A percentile compares a stretch with the other conserved stretches of the same genome.
These are phyloP conservation scores for Phytophthora quininea DNA, from an alignment of 352 stramenopile species.

Conservation along the genomic window DNA sequence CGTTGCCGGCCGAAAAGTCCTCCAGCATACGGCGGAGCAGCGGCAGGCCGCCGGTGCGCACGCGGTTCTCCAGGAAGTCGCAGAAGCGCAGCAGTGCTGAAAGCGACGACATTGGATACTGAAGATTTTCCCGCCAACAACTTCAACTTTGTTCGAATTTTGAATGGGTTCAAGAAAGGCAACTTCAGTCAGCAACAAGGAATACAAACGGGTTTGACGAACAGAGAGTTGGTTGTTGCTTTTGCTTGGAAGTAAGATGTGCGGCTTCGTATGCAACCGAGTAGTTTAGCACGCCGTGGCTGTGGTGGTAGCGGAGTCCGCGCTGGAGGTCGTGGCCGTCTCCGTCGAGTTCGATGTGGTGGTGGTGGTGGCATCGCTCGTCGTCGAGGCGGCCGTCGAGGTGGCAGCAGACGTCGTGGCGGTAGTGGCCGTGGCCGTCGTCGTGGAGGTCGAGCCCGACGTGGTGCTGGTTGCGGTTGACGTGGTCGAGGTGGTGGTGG, in stretches of 20 bases:
- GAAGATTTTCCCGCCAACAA: background rate
- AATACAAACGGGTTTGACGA: background rate
- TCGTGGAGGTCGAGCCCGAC: background rate
- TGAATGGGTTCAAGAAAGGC: no score
- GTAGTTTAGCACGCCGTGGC: background rate
- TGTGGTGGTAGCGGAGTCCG: background rate
- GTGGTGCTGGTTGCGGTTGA: constrained; percentile 1
- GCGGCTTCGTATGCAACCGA: background rate
- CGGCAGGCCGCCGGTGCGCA: constrained; percentile 32
- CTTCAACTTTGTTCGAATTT: no score
- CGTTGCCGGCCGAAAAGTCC: constrained; percentile 33
- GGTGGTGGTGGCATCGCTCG: background rate
- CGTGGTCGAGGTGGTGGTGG: constrained; percentile 2
- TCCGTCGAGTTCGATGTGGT: constrained; percentile 1
- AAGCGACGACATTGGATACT: constrained; percentile 11
- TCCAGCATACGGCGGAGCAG: constrained; percentile 36
- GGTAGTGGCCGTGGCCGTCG: background rate
- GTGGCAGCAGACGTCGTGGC: no score
- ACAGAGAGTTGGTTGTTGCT: background rate
- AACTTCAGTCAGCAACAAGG: no score
- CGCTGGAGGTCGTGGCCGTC: background rate
- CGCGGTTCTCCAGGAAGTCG: constrained; percentile 40
- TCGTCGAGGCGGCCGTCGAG: background rate
- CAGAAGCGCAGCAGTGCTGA: constrained; percentile 31
- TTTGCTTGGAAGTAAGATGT: background rate